These are phyloP conservation scores for Myriosclerotinia duriaeana DNA, from an alignment of 2,329 filamentous ascomycete genomes.

Conservation along the genomic window DNA sequence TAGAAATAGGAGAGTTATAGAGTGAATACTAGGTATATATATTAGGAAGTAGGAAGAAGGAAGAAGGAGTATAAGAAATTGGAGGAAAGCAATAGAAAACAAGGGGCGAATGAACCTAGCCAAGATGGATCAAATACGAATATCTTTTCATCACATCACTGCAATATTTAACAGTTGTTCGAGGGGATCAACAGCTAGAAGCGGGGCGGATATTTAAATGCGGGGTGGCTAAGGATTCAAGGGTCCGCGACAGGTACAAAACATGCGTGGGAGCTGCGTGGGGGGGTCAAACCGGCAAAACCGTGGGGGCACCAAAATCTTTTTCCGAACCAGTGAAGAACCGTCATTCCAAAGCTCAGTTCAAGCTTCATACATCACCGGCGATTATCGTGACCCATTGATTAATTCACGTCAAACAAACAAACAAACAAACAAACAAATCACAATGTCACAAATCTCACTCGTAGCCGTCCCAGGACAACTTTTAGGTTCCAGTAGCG, in stretches of 20 bases:
- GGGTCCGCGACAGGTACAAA: constrained; percentile 3
- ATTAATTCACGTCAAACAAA: constrained; percentile 2
- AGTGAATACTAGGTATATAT: background rate
- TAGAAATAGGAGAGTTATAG: background rate
- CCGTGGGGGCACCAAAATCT: constrained; percentile 19
- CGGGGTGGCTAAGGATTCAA: constrained; percentile 6
- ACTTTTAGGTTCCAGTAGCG: constrained; percentile 64
- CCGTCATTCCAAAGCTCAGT: background rate
- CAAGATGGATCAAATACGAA: constrained; percentile 12
- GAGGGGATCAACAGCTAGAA: constrained; percentile 14
- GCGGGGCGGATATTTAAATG: constrained; percentile 12
- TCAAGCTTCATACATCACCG: background rate
- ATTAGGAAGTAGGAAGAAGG: background rate
- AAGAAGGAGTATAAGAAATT: background rate
- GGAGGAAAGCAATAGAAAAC: constrained; percentile 3
- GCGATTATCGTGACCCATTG: background rate
- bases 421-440: background rate
- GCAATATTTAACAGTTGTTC: background rate
- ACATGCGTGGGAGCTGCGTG: background rate
- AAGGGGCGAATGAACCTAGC: background rate
- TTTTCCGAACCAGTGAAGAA: background rate
- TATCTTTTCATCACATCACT: constrained; percentile 2
- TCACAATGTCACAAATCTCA: constrained; percentile 32
- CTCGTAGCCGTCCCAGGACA: constrained; percentile 76
- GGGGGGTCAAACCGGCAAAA: constrained; percentile 8